Percentiles rank a stretch among this genome's conserved stretches.
phyloP scores from a whole-genome alignment of 441 rosid genomes.

The Gossypium trilobum region DNA sequence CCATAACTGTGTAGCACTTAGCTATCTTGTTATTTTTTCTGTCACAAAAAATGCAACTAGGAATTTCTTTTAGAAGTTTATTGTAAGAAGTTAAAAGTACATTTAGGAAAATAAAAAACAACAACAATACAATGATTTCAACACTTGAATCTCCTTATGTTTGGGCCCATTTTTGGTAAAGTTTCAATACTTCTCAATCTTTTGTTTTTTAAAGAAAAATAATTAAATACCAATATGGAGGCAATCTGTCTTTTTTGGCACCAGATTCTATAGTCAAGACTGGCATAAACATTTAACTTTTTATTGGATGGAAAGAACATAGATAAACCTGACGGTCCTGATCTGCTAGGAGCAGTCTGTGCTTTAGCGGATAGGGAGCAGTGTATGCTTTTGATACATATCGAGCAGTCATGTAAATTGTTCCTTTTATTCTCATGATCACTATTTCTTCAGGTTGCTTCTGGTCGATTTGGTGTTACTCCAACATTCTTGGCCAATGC shows the following conservation, averaged over 20 bases:
- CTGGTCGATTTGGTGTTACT: conserved; percentile 97
- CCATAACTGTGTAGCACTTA: neutral
- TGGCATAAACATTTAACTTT: neutral
- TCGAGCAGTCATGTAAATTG: neutral
- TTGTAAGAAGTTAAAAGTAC: neutral
- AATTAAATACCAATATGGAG: neutral
- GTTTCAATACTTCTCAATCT: neutral
- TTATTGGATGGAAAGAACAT: neutral
- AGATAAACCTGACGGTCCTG: neutral
- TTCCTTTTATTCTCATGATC: conserved; percentile 6
- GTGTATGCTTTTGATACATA: neutral
- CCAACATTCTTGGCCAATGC: conserved; percentile 97
- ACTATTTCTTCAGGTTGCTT: conserved; percentile 65
- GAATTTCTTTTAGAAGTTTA: neutral
- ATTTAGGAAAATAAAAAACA: neutral
- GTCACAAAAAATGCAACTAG: neutral
- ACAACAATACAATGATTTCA: neutral
- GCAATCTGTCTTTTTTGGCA: neutral
- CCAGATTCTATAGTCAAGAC: neutral
- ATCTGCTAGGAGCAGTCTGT: neutral
- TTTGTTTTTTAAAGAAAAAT: neutral
- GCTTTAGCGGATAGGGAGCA: neutral
- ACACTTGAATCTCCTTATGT: conserved; percentile 5
- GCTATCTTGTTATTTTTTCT: conserved; percentile 1
- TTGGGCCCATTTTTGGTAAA: neutral